Evolutionary conservation across 1,284 basidiomycete genomes (phyloP), one percentile per base, ranked within the genome.

Genomic region (Salmacisia buchloeana): DNA sequence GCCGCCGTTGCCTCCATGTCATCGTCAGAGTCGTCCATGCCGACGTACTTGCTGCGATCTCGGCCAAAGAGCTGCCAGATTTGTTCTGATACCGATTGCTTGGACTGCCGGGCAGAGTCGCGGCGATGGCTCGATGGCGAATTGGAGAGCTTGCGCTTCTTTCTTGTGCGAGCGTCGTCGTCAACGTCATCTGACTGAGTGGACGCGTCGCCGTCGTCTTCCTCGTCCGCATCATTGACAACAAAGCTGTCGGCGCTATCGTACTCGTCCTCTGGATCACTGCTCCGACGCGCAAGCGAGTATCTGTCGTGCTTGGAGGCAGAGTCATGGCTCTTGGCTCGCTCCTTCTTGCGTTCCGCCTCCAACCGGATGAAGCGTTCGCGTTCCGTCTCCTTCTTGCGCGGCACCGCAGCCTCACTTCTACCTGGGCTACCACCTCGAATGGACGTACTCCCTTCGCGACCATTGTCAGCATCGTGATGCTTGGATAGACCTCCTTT

Each of bases 1-100:
- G 61, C 66, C 7, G 74, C 72, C 25, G 73, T 75, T 3, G 76
- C 76, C 52, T 78, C 76, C 76, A 78, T 78, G 25, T 78, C 76
- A 59, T 65, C 63, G 27, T 54, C 49, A 15, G 25, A 27, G 34
- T 76, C 74, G 59, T 76, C 73, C 67, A 72, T 73, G 38, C 75
- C 71, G 36, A 71, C 67, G 39, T 71, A 66, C 61, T 67, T 62
- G 21, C 66, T 65, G 36, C 74, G 70, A 31, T 77, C 67, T 41
- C 71, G 68, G 57, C 75, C 75, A 57, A 78, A 73, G 23, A 76
- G 59, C 27, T 65, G 63, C 76, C 76, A 78, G 58, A 78, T 77
- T 61, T 77, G 67, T 31, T 74, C 73, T 2, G 25, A 29, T 33
- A 54, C 27, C 39, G 39, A n/a, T 21, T 43, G 18, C 5, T 15